Evolutionary conservation across 169 alveolate species (phyloP).

Genomic region (Amoebophrya sp.): DNA sequence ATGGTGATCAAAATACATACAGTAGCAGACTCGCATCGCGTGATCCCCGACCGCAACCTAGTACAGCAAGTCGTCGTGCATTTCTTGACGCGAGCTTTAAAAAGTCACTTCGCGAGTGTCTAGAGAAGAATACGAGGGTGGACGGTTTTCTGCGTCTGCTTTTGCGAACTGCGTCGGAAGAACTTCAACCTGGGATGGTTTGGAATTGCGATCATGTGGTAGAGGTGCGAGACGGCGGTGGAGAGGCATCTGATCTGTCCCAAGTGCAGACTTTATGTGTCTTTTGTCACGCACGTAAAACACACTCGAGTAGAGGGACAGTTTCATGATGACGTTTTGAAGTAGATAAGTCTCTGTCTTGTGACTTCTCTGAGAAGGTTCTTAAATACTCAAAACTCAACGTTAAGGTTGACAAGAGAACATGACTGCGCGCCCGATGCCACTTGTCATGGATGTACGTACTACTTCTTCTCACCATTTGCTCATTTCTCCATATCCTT

Average conservation of each 20-base stretch:
- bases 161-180: not conserved
- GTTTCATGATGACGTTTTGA: no score
- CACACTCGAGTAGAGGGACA: not conserved
- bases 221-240: slow-evolving; percentile 1
- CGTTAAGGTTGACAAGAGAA: not conserved
- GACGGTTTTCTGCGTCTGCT: not conserved
- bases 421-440: not conserved
- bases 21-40: not conserved
- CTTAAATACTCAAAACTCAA: no score
- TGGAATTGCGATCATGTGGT: not conserved
- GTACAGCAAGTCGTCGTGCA: no score
- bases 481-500: not conserved
- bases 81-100: not conserved
- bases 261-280: not conserved
- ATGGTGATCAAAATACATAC: not conserved
- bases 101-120: not conserved
- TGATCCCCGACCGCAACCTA: not conserved
- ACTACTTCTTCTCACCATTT: not conserved
- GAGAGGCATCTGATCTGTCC: not conserved
- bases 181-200: not conserved
- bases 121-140: not conserved
- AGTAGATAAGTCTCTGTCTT: no score
- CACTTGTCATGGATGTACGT: not conserved
- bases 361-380: no score
- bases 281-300: not conserved